These are phyloP conservation scores for Phascolomyces articulosus DNA, from an alignment of 371 early-diverging fungal genomes.

Conservation along the genomic window DNA sequence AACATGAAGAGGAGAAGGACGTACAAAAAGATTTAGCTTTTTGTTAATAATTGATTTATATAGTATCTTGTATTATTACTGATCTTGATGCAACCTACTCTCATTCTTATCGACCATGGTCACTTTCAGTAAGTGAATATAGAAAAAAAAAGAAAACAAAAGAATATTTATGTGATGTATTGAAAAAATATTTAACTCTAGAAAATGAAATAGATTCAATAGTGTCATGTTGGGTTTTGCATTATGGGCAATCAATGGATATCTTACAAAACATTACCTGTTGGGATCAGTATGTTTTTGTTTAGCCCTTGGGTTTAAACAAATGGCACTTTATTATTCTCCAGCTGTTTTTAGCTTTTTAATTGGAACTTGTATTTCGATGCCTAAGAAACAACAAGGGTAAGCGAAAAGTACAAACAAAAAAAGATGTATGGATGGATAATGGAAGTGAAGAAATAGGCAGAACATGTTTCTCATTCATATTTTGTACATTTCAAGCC, in stretches of 20 bases:
- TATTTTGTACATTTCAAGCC: conserved; percentile 18
- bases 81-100: conserved; percentile 80
- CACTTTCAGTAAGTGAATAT: conserved; percentile 82
- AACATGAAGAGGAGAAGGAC: not conserved
- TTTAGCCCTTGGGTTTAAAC: conserved; percentile 87
- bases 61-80: conserved; percentile 59
- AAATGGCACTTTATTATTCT: conserved; percentile 95
- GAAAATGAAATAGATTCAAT: conserved; percentile 70
- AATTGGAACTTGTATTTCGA: conserved; percentile 74
- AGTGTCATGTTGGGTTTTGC: conserved; percentile 92
- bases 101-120: conserved; percentile 93
- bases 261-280: conserved; percentile 61
- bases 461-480: too few species aligned
- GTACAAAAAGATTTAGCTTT: not conserved
- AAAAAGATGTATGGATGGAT: not conserved
- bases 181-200: not conserved
- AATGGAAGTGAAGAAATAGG: not conserved
- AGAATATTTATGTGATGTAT: too few species aligned
- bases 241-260: conserved; percentile 73
- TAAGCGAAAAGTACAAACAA: conserved; percentile 12
- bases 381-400: conserved; percentile 34
- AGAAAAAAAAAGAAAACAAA: too few species aligned
- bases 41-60: conserved; percentile 3
- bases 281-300: conserved; percentile 82
- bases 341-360: conserved; percentile 89